These are phyloP conservation scores for Penicillium sp. DNA, from an alignment of 2,329 filamentous ascomycete genomes.

Conservation along the genomic window DNA sequence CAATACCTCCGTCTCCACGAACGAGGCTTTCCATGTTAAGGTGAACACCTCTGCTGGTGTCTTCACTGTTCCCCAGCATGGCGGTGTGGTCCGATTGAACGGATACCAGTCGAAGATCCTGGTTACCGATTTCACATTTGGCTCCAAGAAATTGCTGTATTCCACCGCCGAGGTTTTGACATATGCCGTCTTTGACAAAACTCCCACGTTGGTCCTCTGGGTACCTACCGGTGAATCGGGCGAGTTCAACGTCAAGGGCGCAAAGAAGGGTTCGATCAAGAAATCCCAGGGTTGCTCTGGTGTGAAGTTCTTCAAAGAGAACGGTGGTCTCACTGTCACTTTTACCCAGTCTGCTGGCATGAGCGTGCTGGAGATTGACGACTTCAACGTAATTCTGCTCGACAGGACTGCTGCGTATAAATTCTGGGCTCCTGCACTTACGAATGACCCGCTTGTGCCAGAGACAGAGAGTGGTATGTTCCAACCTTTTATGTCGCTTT, in stretches of 20 bases:
- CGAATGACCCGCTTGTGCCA: constrained; percentile 54
- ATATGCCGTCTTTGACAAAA: constrained; percentile 56
- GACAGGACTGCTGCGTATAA: constrained; percentile 62
- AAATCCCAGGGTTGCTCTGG: constrained; percentile 50
- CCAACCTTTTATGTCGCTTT: not conserved
- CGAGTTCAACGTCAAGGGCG: constrained; percentile 58
- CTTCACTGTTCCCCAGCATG: constrained; percentile 60
- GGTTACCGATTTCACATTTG: constrained; percentile 65
- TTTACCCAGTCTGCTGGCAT: constrained; percentile 59
- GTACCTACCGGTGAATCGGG: constrained; percentile 61
- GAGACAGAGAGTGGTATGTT: constrained; percentile 54
- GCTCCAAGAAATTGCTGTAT: constrained; percentile 59
- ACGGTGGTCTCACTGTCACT: constrained; percentile 51
- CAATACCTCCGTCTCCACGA: constrained; percentile 58
- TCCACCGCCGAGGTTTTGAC: constrained; percentile 63
- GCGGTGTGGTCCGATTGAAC: constrained; percentile 58
- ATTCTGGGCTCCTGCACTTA: constrained; percentile 62
- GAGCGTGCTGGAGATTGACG: constrained; percentile 55
- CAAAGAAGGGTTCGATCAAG: constrained; percentile 44
- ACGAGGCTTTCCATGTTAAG: constrained; percentile 61
- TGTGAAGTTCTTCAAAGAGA: constrained; percentile 51
- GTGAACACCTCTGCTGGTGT: constrained; percentile 63
- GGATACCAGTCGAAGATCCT: constrained; percentile 68
- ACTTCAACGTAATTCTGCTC: constrained; percentile 59
- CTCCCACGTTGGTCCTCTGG: constrained; percentile 59